These are phyloP conservation scores for Suillus hirtellus DNA, from an alignment of 768 basidiomycete genomes.

Conservation along the genomic window DNA sequence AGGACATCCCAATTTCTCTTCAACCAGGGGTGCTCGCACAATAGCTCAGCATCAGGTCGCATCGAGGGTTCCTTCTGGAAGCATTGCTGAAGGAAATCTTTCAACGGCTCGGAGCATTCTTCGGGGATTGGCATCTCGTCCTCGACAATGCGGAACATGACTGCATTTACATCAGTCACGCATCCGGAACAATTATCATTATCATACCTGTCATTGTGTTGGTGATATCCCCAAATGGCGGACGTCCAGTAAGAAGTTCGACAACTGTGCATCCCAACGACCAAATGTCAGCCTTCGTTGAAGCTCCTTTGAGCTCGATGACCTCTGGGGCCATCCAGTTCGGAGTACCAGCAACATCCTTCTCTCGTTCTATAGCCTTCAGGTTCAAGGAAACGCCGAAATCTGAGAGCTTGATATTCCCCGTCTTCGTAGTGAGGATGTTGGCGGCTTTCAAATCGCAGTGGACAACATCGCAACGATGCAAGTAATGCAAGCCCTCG, in stretches of 20 bases:
- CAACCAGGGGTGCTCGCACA: conserved; percentile 93
- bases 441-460: conserved; percentile 99
- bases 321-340: conserved; percentile 99
- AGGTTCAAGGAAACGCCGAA: conserved; percentile 97
- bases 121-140: conserved; percentile 86
- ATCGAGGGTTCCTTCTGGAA: conserved; percentile 84
- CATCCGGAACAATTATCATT: conserved; percentile 12
- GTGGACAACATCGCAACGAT: conserved; percentile 87
- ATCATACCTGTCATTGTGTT: conserved; percentile 86
- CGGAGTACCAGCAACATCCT: conserved; percentile 90
- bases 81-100: conserved; percentile 82
- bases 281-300: conserved; percentile 94
- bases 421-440: conserved; percentile 97
- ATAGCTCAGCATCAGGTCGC: conserved; percentile 80
- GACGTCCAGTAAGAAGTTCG: conserved; percentile 88
- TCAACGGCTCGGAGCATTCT: conserved; percentile 70
- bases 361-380: conserved; percentile 83
- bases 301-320: conserved; percentile 91
- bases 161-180: conserved; percentile 38
- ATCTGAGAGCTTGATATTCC: conserved; percentile 95
- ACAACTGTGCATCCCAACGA: conserved; percentile 93
- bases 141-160: conserved; percentile 98
- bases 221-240: conserved; percentile 87
- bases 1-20: conserved; percentile 76
- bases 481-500: conserved; percentile 93